Percentiles rank a stretch among this genome's conserved stretches.
Evolutionary conservation across 2,329 filamentous ascomycete species (phyloP).

Genomic region (Pleurostoma richardsiae): DNA sequence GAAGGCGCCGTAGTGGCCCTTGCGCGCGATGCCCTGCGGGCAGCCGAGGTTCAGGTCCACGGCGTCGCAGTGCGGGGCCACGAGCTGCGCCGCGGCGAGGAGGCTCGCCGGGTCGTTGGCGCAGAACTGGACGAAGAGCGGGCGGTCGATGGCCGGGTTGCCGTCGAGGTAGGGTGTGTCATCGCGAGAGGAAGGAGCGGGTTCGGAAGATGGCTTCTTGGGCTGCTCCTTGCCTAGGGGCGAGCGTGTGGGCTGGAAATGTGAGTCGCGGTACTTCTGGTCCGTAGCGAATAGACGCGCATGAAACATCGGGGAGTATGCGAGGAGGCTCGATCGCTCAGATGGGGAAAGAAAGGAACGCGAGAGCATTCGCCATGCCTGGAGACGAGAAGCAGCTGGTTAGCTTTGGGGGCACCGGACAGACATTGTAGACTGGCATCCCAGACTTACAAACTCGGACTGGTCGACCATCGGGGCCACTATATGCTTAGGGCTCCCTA

Average conservation of each 20-base stretch:
- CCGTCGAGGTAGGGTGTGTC: constrained; percentile 68
- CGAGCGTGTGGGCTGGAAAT: constrained; percentile 66
- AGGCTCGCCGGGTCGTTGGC: constrained; percentile 80
- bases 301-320: constrained; percentile 96
- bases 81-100: constrained; percentile 71
- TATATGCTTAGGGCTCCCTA: constrained; percentile 85
- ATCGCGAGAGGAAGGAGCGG: constrained; percentile 24
- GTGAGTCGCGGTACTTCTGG: constrained; percentile 67
- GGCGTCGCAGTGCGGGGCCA: constrained; percentile 85
- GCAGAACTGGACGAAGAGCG: constrained; percentile 95
- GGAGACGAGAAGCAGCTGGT: neutral
- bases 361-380: constrained; percentile 97
- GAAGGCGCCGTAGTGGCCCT: constrained; percentile 90
- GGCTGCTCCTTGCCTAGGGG: constrained; percentile 2
- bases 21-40: constrained; percentile 89
- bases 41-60: constrained; percentile 95
- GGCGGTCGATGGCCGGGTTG: constrained; percentile 77
- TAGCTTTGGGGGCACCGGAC: too few relatives aligned
- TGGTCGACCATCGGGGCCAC: constrained; percentile 98
- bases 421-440: too few relatives aligned
- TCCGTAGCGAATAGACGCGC: constrained; percentile 80
- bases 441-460: constrained; percentile 79
- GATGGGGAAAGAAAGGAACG: constrained; percentile 77
- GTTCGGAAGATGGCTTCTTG: constrained; percentile 20
- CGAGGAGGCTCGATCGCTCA: constrained; percentile 62